phyloP scores from a whole-genome alignment of 495 filamentous ascomycete genomes.

The Ascodesmis nigricans region DNA sequence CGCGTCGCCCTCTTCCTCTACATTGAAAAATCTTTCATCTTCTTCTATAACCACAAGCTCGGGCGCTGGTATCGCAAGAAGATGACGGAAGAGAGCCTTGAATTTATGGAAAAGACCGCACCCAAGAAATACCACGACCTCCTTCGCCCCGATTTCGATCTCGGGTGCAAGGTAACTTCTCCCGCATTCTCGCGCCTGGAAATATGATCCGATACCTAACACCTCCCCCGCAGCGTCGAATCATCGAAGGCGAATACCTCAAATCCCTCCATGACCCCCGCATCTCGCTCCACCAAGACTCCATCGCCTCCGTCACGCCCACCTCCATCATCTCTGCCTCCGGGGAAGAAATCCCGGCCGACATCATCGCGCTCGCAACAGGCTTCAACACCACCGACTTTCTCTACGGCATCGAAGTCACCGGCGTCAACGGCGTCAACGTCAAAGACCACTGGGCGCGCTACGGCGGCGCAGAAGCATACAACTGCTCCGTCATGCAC shows the following conservation, averaged over 20 bases:
- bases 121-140: constrained; percentile 44
- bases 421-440: constrained; percentile 28
- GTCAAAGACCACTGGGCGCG: constrained; percentile 34
- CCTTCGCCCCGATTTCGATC: constrained; percentile 36
- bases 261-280: constrained; percentile 30
- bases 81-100: constrained; percentile 25
- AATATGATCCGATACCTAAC: too few species aligned
- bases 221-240: constrained; percentile 26
- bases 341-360: constrained; percentile 29
- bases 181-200: not conserved
- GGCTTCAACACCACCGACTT: constrained; percentile 31
- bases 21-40: constrained; percentile 15
- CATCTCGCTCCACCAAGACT: constrained; percentile 30
- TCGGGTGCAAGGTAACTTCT: constrained; percentile 34
- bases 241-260: constrained; percentile 39
- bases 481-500: constrained; percentile 41
- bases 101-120: constrained; percentile 28
- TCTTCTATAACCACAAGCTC: constrained; percentile 22
- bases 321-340: constrained; percentile 18
- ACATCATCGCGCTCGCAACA: constrained; percentile 38
- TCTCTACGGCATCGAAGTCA: constrained; percentile 24
- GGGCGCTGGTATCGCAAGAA: constrained; percentile 22
- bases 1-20: constrained; percentile 11
- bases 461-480: constrained; percentile 36
- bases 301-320: constrained; percentile 21